phyloP scores from a whole-genome alignment of 768 basidiomycete species.

The Russula brevipes region DNA sequence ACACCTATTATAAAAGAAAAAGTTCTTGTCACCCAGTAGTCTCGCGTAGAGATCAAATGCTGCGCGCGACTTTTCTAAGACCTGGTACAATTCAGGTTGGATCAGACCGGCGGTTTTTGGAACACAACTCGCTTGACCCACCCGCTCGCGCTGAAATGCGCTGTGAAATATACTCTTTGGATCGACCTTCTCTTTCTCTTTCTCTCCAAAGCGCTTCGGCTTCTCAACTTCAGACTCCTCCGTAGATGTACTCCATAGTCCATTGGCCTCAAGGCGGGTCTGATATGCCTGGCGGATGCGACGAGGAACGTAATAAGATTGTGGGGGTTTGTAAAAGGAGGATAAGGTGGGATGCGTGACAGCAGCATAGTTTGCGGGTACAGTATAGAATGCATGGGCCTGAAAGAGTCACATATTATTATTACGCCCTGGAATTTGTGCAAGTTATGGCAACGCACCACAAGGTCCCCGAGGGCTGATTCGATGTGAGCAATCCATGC shows the following conservation, averaged over 20 bases:
- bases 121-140: slow-evolving; percentile 27
- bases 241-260: slow-evolving; percentile 51
- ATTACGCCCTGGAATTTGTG: background rate
- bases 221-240: slow-evolving; percentile 43
- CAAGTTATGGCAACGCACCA: slow-evolving; percentile 44
- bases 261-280: slow-evolving; percentile 55
- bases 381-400: slow-evolving; percentile 61
- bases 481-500: slow-evolving; percentile 68
- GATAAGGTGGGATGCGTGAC: slow-evolving; percentile 53
- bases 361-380: slow-evolving; percentile 55
- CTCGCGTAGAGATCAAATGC: slow-evolving; percentile 54
- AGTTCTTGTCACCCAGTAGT: slow-evolving; percentile 46
- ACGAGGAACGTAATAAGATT: slow-evolving; percentile 66
- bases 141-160: slow-evolving; percentile 64
- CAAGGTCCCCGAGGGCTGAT: slow-evolving; percentile 59
- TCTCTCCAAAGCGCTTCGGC: slow-evolving; percentile 34
- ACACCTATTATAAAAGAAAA: slow-evolving; percentile 49
- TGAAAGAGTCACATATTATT: slow-evolving; percentile 30
- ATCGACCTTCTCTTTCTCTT: slow-evolving; percentile 31
- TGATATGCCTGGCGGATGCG: slow-evolving; percentile 55
- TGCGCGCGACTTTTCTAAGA: slow-evolving; percentile 52
- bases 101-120: slow-evolving; percentile 1
- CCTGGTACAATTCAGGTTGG: slow-evolving; percentile 34
- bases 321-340: slow-evolving; percentile 57
- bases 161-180: slow-evolving; percentile 40